phyloP scores from a whole-genome alignment of 768 basidiomycete species.

The Russula abietina region DNA sequence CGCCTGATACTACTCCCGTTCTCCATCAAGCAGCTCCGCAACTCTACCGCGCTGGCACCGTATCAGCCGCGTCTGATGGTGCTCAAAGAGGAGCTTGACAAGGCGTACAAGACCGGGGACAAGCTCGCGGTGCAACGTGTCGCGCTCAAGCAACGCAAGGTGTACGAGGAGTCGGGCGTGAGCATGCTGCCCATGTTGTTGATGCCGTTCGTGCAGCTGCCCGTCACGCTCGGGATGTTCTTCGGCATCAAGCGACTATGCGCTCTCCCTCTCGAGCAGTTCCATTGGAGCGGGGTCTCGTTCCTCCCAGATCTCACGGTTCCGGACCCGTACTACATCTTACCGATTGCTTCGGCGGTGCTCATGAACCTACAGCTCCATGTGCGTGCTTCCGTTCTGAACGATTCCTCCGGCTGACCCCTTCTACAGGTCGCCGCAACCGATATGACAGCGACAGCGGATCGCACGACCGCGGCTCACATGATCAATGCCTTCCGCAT shows the following conservation, averaged over 20 bases:
- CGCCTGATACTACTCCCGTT: constrained; percentile 57
- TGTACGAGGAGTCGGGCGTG: constrained; percentile 63
- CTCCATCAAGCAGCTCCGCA: constrained; percentile 53
- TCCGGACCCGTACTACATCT: constrained; percentile 66
- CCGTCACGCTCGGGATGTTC: constrained; percentile 77
- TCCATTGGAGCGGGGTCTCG: constrained; percentile 67
- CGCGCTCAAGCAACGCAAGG: constrained; percentile 40
- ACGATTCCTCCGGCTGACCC: background rate
- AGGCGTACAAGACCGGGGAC: constrained; percentile 34
- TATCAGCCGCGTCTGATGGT: constrained; percentile 53
- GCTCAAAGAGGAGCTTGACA: constrained; percentile 45
- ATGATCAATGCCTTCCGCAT: constrained; percentile 31
- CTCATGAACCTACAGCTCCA: constrained; percentile 64
- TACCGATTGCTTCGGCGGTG: constrained; percentile 56
- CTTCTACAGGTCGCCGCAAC: constrained; percentile 47
- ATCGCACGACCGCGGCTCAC: constrained; percentile 18
- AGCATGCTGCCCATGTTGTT: constrained; percentile 50
- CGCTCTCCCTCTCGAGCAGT: constrained; percentile 62
- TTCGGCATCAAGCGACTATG: constrained; percentile 72
- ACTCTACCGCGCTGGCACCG: constrained; percentile 53
- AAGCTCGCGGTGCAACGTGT: constrained; percentile 38
- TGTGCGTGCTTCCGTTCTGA: constrained; percentile 40
- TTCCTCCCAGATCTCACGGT: constrained; percentile 76
- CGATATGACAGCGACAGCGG: constrained; percentile 34
- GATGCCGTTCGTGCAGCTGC: constrained; percentile 63